Conservation (phyloP, 495 filamentous ascomycete species). For the Aspergillus mulundensis region DNA sequence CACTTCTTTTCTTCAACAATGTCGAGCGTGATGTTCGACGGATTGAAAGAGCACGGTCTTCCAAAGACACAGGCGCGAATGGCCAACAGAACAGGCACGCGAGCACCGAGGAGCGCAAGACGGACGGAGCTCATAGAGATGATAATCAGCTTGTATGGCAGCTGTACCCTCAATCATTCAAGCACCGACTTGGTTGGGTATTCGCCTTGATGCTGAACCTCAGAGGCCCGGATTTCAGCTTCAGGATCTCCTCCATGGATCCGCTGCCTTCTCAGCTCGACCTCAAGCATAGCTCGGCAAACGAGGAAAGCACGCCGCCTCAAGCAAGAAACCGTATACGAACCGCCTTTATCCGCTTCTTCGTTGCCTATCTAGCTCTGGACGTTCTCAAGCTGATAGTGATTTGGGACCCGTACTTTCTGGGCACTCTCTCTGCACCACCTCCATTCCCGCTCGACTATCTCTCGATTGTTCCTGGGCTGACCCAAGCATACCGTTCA, state of each 20-base stretch:
- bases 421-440: constrained; percentile 32
- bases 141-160: constrained; percentile 56
- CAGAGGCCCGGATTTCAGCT: constrained; percentile 76
- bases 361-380: constrained; percentile 56
- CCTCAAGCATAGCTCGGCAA: constrained; percentile 13
- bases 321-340: constrained; percentile 45
- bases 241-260: constrained; percentile 56
- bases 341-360: constrained; percentile 40
- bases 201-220: constrained; percentile 65
- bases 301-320: constrained; percentile 3
- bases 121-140: not conserved
- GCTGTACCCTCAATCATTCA: constrained; percentile 58
- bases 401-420: constrained; percentile 74
- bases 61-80: not conserved
- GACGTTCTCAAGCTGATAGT: constrained; percentile 64
- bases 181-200: constrained; percentile 67
- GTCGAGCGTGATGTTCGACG: constrained; percentile 64
- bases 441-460: constrained; percentile 44
- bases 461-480: constrained; percentile 29
- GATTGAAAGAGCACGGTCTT: constrained; percentile 41
- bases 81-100: not conserved
- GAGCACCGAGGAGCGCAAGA: not conserved
- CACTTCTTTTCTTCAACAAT: constrained; percentile 60
- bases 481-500: constrained; percentile 47
- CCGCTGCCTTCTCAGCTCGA: constrained; percentile 50